A percentile compares a stretch with the other conserved stretches of the same genome.
Evolutionary conservation across 2,329 filamentous ascomycete species (phyloP).

Genomic region (Arthrobotrys megalospora): DNA sequence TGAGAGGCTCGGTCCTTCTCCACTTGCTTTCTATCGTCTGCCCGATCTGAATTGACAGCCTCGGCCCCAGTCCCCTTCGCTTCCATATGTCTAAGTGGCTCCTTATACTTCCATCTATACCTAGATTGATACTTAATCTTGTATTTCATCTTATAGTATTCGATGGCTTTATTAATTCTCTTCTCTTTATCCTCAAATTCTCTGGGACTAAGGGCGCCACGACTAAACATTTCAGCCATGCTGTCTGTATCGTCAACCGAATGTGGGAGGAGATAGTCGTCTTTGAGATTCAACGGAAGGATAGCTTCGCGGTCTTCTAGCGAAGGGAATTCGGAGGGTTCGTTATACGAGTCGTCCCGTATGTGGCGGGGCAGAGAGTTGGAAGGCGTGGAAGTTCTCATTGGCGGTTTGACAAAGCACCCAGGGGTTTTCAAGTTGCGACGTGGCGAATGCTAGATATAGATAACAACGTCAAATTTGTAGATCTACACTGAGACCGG

Average conservation of each 20-base stretch:
- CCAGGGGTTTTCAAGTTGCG: too few species aligned
- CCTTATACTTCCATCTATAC: constrained; percentile 15
- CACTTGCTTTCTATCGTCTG: background rate
- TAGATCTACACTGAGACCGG: too few species aligned
- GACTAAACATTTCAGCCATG: background rate
- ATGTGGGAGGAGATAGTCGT: background rate
- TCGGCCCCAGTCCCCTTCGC: too few species aligned
- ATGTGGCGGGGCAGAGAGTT: background rate
- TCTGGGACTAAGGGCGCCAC: too few species aligned
- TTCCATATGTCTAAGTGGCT: constrained; percentile 1
- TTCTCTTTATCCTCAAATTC: background rate
- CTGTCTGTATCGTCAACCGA: background rate
- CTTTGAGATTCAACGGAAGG: constrained; percentile 2
- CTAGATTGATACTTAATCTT: constrained; percentile 7
- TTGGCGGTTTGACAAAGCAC: too few species aligned
- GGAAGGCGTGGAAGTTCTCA: background rate
- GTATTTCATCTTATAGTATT: constrained; percentile 2
- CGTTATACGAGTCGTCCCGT: background rate
- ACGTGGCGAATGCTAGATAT: too few species aligned
- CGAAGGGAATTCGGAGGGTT: background rate
- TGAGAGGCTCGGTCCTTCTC: background rate
- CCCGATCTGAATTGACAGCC: background rate
- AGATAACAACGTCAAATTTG: too few species aligned
- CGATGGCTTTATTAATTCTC: constrained; percentile 3
- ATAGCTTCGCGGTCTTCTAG: constrained; percentile 13